These are phyloP conservation scores for Mortierella antarctica DNA, from an alignment of 192 early-diverging fungal genomes.

Conservation along the genomic window DNA sequence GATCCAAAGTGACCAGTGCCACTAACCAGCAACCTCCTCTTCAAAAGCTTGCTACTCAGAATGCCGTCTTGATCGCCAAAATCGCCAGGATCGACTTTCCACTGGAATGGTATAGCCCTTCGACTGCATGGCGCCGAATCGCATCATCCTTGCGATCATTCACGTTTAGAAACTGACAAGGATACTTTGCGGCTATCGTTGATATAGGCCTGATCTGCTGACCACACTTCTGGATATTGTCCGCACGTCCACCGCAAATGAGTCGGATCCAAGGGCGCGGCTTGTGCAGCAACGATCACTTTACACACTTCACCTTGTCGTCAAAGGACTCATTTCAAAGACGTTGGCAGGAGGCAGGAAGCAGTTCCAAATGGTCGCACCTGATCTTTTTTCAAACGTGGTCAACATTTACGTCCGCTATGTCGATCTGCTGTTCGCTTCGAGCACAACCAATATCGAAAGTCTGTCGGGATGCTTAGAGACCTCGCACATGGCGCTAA, in stretches of 20 bases:
- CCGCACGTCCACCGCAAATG: conserved; percentile 57
- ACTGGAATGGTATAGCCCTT: conserved; percentile 73
- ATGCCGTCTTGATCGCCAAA: conserved; percentile 80
- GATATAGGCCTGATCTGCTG: conserved; percentile 70
- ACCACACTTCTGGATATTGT: conserved; percentile 65
- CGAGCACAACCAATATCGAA: conserved; percentile 54
- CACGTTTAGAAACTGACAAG: not conserved
- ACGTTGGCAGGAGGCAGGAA: conserved; percentile 72
- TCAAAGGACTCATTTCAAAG: conserved; percentile 80
- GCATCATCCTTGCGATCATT: too few relatives aligned
- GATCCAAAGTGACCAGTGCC: not conserved
- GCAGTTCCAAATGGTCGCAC: conserved; percentile 73
- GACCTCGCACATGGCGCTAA: conserved; percentile 73
- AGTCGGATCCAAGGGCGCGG: conserved; percentile 43
- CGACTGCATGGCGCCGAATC: not conserved
- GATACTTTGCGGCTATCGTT: not conserved
- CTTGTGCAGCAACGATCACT: conserved; percentile 77
- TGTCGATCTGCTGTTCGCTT: conserved; percentile 62
- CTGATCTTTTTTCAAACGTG: conserved; percentile 75
- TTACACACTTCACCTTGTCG: conserved; percentile 77
- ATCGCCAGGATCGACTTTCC: conserved; percentile 92
- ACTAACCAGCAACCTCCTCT: not conserved
- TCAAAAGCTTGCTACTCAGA: conserved; percentile 73
- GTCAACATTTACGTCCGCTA: conserved; percentile 74
- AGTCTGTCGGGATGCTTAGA: conserved; percentile 61